phyloP scores from a whole-genome alignment of 805 yeast species.

The Sugiyamaella chiloensis region DNA sequence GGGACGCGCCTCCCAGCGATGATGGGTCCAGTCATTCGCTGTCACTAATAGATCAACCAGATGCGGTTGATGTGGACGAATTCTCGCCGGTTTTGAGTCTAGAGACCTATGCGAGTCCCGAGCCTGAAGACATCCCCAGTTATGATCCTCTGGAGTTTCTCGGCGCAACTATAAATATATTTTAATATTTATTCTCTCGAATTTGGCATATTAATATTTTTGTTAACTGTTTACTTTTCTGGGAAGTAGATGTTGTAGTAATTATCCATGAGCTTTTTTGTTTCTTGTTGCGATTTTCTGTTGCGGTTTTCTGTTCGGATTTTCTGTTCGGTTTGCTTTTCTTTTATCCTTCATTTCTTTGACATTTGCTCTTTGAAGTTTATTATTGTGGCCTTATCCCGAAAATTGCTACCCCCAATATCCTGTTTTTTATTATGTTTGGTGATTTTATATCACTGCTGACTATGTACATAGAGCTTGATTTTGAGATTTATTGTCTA shows the following conservation, averaged over 20 bases:
- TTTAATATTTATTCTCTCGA: slow-evolving; percentile 8
- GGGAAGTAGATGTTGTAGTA: too few species aligned
- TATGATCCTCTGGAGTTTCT: slow-evolving; percentile 25
- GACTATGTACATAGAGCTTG: slow-evolving; percentile 16
- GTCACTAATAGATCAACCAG: slow-evolving; percentile 5
- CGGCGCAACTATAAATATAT: slow-evolving; percentile 22
- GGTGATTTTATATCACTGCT: slow-evolving; percentile 23
- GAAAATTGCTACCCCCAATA: too few species aligned
- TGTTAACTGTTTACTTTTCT: too few species aligned
- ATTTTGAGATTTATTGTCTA: slow-evolving; percentile 3
- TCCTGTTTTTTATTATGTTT: slow-evolving; percentile 21
- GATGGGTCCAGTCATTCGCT: slow-evolving; percentile 4
- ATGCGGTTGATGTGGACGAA: slow-evolving; percentile 1
- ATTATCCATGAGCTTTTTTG: too few species aligned
- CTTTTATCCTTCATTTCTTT: too few species aligned
- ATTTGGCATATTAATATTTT: too few species aligned
- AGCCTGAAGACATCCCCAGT: slow-evolving; percentile 14
- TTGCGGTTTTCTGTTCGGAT: too few species aligned
- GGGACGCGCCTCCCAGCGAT: slow-evolving; percentile 2
- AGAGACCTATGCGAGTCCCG: slow-evolving; percentile 27
- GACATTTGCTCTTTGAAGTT: too few species aligned
- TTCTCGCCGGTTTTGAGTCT: slow-evolving; percentile 15
- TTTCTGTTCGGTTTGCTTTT: too few species aligned
- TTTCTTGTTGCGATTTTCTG: too few species aligned
- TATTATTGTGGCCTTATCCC: too few species aligned